Evolutionary conservation across 2,329 filamentous ascomycete species (phyloP).

Genomic region (Exserohilum turcica): DNA sequence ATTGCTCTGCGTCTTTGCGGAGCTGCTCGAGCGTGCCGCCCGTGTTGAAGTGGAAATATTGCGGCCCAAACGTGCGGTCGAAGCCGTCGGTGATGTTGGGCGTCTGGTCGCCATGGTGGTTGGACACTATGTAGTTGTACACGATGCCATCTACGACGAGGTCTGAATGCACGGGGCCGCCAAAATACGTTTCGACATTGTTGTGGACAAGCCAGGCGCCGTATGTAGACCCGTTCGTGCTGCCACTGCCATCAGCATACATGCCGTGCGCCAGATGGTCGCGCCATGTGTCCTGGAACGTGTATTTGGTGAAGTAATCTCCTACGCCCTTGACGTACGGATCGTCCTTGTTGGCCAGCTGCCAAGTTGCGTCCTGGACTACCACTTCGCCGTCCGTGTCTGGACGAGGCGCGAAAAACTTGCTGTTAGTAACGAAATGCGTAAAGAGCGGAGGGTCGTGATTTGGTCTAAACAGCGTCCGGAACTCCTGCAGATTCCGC

Average conservation of each 20-base stretch:
- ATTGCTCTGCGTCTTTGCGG: constrained; percentile 57
- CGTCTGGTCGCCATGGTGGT: constrained; percentile 67
- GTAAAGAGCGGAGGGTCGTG: constrained; percentile 61
- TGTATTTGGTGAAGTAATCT: constrained; percentile 71
- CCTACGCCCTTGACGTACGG: constrained; percentile 61
- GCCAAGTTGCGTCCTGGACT: constrained; percentile 70
- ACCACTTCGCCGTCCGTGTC: constrained; percentile 50
- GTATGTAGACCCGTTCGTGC: constrained; percentile 58
- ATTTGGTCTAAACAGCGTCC: constrained; percentile 66
- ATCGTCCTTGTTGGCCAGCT: constrained; percentile 60
- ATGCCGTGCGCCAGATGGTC: constrained; percentile 63
- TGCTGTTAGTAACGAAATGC: constrained; percentile 61
- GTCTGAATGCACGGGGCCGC: constrained; percentile 66
- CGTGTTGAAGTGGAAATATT: constrained; percentile 68
- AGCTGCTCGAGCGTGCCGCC: constrained; percentile 53
- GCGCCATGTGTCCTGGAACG: constrained; percentile 63
- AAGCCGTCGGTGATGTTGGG: constrained; percentile 69
- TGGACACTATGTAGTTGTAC: constrained; percentile 63
- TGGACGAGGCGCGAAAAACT: constrained; percentile 61
- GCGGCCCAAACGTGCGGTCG: constrained; percentile 68
- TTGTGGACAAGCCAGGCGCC: constrained; percentile 70
- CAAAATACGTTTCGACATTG: constrained; percentile 66
- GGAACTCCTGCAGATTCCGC: constrained; percentile 64
- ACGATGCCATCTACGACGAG: constrained; percentile 68
- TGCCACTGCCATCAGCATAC: constrained; percentile 59